Conservation (phyloP, 2,329 filamentous ascomycete species). For the Claviceps purpurea region DNA sequence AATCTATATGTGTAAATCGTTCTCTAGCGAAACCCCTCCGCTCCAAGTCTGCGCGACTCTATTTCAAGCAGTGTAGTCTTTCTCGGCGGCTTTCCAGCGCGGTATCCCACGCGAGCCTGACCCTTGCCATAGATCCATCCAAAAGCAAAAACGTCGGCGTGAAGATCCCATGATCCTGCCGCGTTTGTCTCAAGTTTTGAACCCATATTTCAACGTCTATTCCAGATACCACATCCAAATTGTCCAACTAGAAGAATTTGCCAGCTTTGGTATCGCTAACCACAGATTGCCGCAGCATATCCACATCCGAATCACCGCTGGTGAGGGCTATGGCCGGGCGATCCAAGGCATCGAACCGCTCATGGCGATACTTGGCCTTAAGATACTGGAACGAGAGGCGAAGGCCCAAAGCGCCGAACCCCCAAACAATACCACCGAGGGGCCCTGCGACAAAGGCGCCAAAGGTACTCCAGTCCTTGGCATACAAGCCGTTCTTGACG, state of each 20-base stretch:
- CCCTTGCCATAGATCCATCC: too few species aligned
- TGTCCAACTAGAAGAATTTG: constrained; percentile 36
- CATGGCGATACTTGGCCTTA: constrained; percentile 42
- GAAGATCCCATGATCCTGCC: too few species aligned
- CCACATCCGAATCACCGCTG: constrained; percentile 1
- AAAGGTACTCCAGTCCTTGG: constrained; percentile 67
- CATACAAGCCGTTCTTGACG: constrained; percentile 60
- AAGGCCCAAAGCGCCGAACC: constrained; percentile 45
- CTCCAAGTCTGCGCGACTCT: too few species aligned
- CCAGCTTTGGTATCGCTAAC: constrained; percentile 25
- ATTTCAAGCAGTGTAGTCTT: too few species aligned
- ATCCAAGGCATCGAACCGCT: constrained; percentile 55
- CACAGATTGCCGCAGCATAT: constrained; percentile 17
- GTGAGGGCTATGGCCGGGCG: constrained; percentile 24
- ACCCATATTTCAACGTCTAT: too few species aligned
- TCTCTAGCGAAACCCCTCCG: too few species aligned
- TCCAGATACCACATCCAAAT: not conserved
- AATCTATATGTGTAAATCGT: too few species aligned
- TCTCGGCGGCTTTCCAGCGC: too few species aligned
- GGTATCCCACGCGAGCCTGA: too few species aligned
- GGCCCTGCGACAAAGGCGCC: constrained; percentile 73
- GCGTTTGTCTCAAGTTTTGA: too few species aligned
- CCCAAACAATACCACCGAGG: constrained; percentile 61
- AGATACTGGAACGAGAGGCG: constrained; percentile 47
- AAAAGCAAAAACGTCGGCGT: too few species aligned